Evolutionary conservation across 2,329 filamentous ascomycete genomes (phyloP).

Genomic region (Whalleya microplaca): DNA sequence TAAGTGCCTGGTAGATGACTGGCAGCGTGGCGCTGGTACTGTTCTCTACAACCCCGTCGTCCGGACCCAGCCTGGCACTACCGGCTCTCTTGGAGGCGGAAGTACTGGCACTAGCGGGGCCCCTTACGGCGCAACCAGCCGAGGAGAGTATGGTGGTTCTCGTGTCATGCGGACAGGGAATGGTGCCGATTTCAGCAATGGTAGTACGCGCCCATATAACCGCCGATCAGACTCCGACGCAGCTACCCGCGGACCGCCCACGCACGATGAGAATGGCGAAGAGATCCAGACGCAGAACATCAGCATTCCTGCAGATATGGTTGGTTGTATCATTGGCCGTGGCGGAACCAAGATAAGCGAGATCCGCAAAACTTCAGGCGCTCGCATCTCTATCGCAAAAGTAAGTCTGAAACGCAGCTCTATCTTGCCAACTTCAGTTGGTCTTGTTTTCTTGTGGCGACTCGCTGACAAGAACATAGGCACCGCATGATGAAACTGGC

Average conservation of each 20-base stretch:
- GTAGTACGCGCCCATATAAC: conserved; percentile 68
- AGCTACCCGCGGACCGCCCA: conserved; percentile 77
- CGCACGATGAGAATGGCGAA: conserved; percentile 93
- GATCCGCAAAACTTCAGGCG: conserved; percentile 94
- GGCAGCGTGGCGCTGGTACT: conserved; percentile 94
- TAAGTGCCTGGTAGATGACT: conserved; percentile 97
- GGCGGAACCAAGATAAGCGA: conserved; percentile 97
- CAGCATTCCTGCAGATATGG: conserved; percentile 99
- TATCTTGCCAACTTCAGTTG: neutral
- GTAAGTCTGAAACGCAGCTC: conserved; percentile 43
- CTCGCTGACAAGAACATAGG: conserved; percentile 45
- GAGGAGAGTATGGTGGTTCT: conserved; percentile 62
- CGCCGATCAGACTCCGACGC: conserved; percentile 85
- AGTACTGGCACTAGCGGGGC: conserved; percentile 47
- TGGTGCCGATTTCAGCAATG: conserved; percentile 95
- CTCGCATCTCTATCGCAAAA: conserved; percentile 97
- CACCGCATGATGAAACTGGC: conserved; percentile 93
- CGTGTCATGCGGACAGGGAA: conserved; percentile 95
- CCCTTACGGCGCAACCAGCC: conserved; percentile 48
- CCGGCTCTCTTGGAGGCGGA: conserved; percentile 42
- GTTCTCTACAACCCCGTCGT: conserved; percentile 97
- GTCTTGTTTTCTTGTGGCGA: neutral
- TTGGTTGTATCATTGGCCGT: conserved; percentile 97
- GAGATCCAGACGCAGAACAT: conserved; percentile 99
- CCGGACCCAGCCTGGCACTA: conserved; percentile 72